Percentiles rank a stretch among this genome's conserved stretches.
phyloP scores from a whole-genome alignment of 2,329 filamentous ascomycete genomes.

The Penicillium sp. region DNA sequence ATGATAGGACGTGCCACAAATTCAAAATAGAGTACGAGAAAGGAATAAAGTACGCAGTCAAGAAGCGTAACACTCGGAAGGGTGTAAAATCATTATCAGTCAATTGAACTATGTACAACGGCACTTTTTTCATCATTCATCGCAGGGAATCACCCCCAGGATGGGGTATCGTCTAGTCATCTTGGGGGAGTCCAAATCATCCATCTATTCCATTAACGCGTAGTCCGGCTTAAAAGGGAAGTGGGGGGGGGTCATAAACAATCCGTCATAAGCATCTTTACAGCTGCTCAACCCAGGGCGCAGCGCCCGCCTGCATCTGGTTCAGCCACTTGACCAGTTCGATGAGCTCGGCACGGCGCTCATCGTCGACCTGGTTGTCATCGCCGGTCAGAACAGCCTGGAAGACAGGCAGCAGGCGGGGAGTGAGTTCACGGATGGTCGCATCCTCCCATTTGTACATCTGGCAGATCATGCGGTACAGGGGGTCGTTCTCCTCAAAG shows the following conservation, averaged over 20 bases:
- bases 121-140: conserved; percentile 37
- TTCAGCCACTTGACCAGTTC: conserved; percentile 53
- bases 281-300: conserved; percentile 43
- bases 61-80: neutral
- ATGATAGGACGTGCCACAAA: too few species aligned
- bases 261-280: conserved; percentile 19
- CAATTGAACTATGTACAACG: conserved; percentile 31
- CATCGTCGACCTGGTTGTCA: conserved; percentile 50
- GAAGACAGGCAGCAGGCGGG: conserved; percentile 50
- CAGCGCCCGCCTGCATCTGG: conserved; percentile 44
- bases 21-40: too few species aligned
- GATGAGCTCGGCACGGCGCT: conserved; percentile 48
- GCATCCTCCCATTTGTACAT: conserved; percentile 61
- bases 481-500: conserved; percentile 92
- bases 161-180: conserved; percentile 38
- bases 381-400: conserved; percentile 49
- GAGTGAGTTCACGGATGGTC: conserved; percentile 49
- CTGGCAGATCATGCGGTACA: conserved; percentile 86
- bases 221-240: conserved; percentile 9
- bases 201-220: conserved; percentile 33
- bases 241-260: conserved; percentile 15
- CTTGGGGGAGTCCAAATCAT: conserved; percentile 24
- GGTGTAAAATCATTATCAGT: conserved; percentile 1
- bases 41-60: neutral
- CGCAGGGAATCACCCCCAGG: conserved; percentile 23